phyloP scores from a whole-genome alignment of 768 basidiomycete species.

The Tephrocybe rancida region DNA sequence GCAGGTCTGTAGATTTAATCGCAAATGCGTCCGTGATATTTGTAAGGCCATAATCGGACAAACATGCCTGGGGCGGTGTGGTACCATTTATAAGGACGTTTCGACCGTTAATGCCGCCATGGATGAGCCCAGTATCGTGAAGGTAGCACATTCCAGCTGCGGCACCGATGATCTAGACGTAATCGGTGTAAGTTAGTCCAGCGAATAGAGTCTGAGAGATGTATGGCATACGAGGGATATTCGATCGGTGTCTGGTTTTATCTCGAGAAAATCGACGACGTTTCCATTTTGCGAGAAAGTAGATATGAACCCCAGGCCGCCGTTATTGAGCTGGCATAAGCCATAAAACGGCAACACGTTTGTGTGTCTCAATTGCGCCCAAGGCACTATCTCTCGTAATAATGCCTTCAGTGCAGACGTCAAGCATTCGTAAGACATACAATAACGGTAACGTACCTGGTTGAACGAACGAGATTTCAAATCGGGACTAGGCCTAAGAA shows the following conservation, averaged over 20 bases:
- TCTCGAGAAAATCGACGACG: not conserved
- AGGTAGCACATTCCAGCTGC: constrained; percentile 12
- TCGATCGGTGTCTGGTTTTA: not conserved
- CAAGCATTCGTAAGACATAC: not conserved
- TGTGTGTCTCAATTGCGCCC: not conserved
- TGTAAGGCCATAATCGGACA: constrained; percentile 3
- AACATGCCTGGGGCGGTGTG: not conserved
- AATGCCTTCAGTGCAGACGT: not conserved
- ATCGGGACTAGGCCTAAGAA: not conserved
- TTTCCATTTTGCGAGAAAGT: not conserved
- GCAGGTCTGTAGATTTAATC: not conserved
- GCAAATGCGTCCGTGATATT: not conserved
- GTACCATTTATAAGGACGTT: constrained; percentile 1
- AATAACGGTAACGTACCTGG: not conserved
- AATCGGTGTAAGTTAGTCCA: not conserved
- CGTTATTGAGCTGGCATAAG: not conserved
- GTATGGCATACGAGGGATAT: not conserved
- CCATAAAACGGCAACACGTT: constrained; percentile 1
- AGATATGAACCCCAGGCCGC: constrained; percentile 3
- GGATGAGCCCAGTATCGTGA: constrained; percentile 1
- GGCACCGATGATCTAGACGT: not conserved
- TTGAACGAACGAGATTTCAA: not conserved
- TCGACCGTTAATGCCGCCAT: not conserved
- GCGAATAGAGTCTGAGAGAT: not conserved
- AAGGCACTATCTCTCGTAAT: not conserved